Conservation (phyloP, 805 yeast genomes). For the Kuraishia cidri region DNA sequence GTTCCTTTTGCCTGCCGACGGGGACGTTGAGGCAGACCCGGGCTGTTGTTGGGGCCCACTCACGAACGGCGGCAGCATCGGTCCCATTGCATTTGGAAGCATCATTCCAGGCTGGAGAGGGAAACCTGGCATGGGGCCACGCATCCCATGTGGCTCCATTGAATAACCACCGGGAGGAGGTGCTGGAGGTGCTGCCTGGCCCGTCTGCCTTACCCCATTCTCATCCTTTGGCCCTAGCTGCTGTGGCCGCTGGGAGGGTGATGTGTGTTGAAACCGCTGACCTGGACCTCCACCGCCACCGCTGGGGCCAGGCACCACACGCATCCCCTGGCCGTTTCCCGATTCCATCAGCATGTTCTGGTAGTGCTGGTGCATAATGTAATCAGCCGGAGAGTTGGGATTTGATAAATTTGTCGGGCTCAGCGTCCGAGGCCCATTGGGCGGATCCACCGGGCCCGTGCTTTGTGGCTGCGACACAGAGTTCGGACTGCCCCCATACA, state of each 20-base stretch:
- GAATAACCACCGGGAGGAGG: too few relatives aligned
- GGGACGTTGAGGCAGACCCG: neutral
- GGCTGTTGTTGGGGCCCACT: constrained; percentile 2
- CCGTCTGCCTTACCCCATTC: too few relatives aligned
- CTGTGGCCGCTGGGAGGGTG: too few relatives aligned
- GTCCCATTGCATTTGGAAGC: too few relatives aligned
- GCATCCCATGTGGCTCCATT: constrained; percentile 2
- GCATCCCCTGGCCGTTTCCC: too few relatives aligned
- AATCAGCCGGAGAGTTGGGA: constrained; percentile 19
- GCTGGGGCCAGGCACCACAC: too few relatives aligned
- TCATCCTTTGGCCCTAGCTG: too few relatives aligned
- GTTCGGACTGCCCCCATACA: too few relatives aligned
- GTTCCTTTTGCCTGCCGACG: constrained; percentile 2
- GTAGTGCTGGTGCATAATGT: constrained; percentile 22
- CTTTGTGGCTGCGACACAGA: constrained; percentile 1
- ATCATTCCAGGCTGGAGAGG: neutral
- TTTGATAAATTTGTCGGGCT: constrained; percentile 15
- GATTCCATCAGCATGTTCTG: constrained; percentile 20
- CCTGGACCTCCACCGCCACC: too few relatives aligned
- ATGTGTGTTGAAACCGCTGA: too few relatives aligned
- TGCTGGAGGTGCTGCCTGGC: too few relatives aligned
- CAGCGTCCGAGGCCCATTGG: constrained; percentile 11
- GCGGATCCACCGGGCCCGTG: constrained; percentile 6
- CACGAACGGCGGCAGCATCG: neutral
- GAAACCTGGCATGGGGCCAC: constrained; percentile 1